phyloP scores from a whole-genome alignment of 208 protist genomes.

The Leptomonas seymouri region DNA sequence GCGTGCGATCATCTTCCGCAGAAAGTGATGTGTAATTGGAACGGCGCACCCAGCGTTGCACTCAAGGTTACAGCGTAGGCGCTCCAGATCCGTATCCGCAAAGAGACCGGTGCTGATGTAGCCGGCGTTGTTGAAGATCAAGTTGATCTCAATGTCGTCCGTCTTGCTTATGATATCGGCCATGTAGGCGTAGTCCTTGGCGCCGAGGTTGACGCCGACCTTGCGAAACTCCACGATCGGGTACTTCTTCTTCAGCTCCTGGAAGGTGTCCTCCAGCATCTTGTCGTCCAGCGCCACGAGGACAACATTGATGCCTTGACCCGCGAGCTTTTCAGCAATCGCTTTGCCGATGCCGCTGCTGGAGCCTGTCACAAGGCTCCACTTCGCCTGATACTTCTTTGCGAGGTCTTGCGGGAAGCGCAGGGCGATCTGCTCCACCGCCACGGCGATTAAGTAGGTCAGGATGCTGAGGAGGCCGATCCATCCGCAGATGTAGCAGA shows the following conservation, averaged over 20 bases:
- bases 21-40: constrained; percentile 90
- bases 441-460: constrained; percentile 59
- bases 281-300: constrained; percentile 90
- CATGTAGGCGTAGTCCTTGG: constrained; percentile 77
- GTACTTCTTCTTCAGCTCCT: constrained; percentile 78
- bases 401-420: constrained; percentile 76
- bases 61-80: constrained; percentile 86
- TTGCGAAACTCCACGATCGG: constrained; percentile 79
- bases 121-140: constrained; percentile 95
- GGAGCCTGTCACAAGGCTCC: constrained; percentile 93
- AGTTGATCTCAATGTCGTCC: constrained; percentile 67
- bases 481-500: constrained; percentile 67
- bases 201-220: constrained; percentile 88
- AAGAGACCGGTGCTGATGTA: constrained; percentile 93
- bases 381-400: constrained; percentile 81
- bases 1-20: constrained; percentile 86
- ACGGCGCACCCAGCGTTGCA: constrained; percentile 90
- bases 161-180: constrained; percentile 65
- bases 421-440: constrained; percentile 60
- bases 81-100: constrained; percentile 79
- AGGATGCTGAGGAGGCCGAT: constrained; percentile 80
- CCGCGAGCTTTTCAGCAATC: constrained; percentile 93
- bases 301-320: constrained; percentile 91
- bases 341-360: constrained; percentile 96
- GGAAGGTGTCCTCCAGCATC: constrained; percentile 79